A percentile compares a stretch with the other conserved stretches of the same genome.
Conservation (phyloP, 768 basidiomycete species). For the Lactarius sp. region DNA sequence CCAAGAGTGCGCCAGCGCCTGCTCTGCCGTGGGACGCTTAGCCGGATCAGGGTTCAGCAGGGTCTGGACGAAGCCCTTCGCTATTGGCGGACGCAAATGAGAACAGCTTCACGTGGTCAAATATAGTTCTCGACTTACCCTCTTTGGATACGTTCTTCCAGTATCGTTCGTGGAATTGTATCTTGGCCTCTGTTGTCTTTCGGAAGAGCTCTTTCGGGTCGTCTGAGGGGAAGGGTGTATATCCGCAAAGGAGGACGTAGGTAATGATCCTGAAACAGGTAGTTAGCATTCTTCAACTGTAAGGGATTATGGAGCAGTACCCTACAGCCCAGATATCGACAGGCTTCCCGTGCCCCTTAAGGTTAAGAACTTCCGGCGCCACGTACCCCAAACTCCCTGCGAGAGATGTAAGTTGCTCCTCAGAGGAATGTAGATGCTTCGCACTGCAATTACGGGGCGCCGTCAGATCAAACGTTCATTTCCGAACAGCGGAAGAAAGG, state of each 20-base stretch:
- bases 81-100: conserved; percentile 37
- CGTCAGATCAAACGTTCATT: neutral
- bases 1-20: conserved; percentile 76
- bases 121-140: conserved; percentile 42
- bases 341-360: conserved; percentile 82
- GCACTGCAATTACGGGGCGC: conserved; percentile 44
- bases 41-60: conserved; percentile 69
- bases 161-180: conserved; percentile 90
- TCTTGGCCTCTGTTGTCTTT: conserved; percentile 79
- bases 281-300: neutral
- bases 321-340: conserved; percentile 95
- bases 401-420: conserved; percentile 64
- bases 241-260: conserved; percentile 92
- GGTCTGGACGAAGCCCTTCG: conserved; percentile 75
- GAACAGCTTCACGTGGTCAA: neutral
- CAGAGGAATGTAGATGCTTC: conserved; percentile 70
- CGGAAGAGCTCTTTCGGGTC: conserved; percentile 67
- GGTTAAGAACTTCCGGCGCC: conserved; percentile 82
- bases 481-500: neutral
- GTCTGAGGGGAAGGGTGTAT: conserved; percentile 89
- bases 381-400: conserved; percentile 88
- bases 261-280: conserved; percentile 68
- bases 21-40: conserved; percentile 63
- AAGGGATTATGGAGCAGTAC: conserved; percentile 38
- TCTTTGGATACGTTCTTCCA: conserved; percentile 86